Evolutionary conservation across 1,284 basidiomycete species (phyloP), one percentile per base, ranked within the genome.

Genomic region (Melanopsichium pennsylvanicum): DNA sequence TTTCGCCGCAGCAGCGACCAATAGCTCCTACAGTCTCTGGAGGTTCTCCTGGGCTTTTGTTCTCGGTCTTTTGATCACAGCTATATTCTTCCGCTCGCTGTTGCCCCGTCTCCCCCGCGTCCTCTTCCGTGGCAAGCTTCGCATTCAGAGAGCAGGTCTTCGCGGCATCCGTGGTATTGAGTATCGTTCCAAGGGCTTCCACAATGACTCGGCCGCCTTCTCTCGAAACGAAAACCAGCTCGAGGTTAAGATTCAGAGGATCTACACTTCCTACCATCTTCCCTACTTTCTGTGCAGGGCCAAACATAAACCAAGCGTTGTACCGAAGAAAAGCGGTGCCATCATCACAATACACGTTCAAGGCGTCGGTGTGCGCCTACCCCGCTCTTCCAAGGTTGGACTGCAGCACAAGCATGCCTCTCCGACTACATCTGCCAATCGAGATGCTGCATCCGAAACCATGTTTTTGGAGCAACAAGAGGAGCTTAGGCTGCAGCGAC

Each of bases 81-180:
- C 52, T 33, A 21, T 77, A 59, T 72, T 77, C 59, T 75, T 75
- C 36, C 70, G 72, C 34, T 70, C 71, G 2, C 34, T 74, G 12
- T 33, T 77, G 15, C 75, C 75, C 3, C 70, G 73, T 29, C 50
- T 77, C 5, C 75, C 75, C 7, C 61, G 61, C 7, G 32, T 75
- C 32, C 42, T 77, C 43, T 59, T 75, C 25, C 67, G 75, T 10
- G 73, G 75, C 21, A 59, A 66, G 29, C 51, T 77, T 1, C 68
- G 75, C 3, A 54, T 77, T 34, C 47, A 44, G 16, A 39, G 75
- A 33, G 60, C 51, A 4, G 75, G 75, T 11, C 10, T 75, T 27
- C 63, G 73, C 36, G 75, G 75, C 31, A 57, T 77, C 18, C 68
- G 71, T 8, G 73, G 74, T 38, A 54, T 77, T 49, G 73, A 75